These are phyloP conservation scores for Cephalotrichum gorgonifer DNA, from an alignment of 2,329 filamentous ascomycete genomes.

Conservation along the genomic window DNA sequence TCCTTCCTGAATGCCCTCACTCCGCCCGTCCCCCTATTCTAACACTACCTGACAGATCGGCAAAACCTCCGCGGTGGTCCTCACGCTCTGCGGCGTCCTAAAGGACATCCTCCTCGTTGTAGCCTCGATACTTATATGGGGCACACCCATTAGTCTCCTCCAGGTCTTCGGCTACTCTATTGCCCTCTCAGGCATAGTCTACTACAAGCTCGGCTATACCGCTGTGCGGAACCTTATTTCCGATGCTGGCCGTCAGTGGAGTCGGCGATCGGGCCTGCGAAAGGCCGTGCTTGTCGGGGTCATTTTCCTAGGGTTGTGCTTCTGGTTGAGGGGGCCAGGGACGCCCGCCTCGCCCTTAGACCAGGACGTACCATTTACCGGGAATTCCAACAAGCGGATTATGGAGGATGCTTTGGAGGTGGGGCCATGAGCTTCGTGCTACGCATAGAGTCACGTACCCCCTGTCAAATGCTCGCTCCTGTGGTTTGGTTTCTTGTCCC, in stretches of 20 bases:
- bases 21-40: not conserved
- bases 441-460: too few species aligned
- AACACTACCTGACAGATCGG: slow-evolving; percentile 50
- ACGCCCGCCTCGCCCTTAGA: not conserved
- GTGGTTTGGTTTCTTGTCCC: too few species aligned
- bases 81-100: slow-evolving; percentile 78
- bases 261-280: slow-evolving; percentile 55
- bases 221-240: slow-evolving; percentile 63
- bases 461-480: too few species aligned
- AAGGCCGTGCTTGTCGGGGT: slow-evolving; percentile 49
- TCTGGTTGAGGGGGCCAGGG: not conserved
- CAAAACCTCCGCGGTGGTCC: slow-evolving; percentile 76
- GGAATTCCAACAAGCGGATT: not conserved
- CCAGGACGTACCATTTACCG: not conserved
- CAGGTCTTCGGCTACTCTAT: slow-evolving; percentile 81
- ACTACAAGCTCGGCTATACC: slow-evolving; percentile 68
- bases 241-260: slow-evolving; percentile 61
- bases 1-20: not conserved
- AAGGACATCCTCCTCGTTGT: slow-evolving; percentile 79
- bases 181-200: slow-evolving; percentile 66
- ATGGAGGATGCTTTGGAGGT: not conserved
- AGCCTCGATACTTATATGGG: slow-evolving; percentile 74
- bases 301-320: slow-evolving; percentile 19
- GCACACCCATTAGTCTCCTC: slow-evolving; percentile 60
- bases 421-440: not conserved